These are phyloP conservation scores for Pyrus betulifolia DNA, from an alignment of 306 rosid species.

Conservation along the genomic window DNA sequence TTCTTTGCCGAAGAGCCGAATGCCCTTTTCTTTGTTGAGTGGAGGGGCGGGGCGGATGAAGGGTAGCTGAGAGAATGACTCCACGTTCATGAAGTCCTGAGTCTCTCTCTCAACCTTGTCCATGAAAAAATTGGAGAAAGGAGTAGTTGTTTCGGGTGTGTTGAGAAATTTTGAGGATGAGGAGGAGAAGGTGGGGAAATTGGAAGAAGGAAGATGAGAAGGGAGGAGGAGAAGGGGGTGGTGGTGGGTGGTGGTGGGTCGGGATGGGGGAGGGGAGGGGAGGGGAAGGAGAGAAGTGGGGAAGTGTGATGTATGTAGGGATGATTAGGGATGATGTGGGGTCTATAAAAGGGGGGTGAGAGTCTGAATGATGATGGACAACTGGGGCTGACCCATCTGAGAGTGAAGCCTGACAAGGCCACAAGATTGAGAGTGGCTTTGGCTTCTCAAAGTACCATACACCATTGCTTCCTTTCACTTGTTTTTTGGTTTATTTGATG, in stretches of 20 bases:
- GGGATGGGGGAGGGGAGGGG: background rate
- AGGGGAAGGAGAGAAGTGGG: background rate
- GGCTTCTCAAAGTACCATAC: slow-evolving; percentile 58
- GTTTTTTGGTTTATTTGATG: slow-evolving; percentile 9
- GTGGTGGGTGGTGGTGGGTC: too few relatives aligned
- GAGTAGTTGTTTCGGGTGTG: background rate
- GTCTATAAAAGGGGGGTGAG: slow-evolving; percentile 40
- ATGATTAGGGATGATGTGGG: slow-evolving; percentile 35
- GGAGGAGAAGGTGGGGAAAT: background rate
- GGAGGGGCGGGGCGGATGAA: slow-evolving; percentile 82
- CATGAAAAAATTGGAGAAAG: slow-evolving; percentile 29
- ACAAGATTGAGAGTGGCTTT: slow-evolving; percentile 47
- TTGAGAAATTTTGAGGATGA: background rate
- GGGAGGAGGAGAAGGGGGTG: too few relatives aligned
- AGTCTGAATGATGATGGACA: slow-evolving; percentile 35
- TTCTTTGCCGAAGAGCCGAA: slow-evolving; percentile 79
- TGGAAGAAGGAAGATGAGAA: background rate
- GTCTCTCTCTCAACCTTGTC: slow-evolving; percentile 74
- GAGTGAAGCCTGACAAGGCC: slow-evolving; percentile 81
- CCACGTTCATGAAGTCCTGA: slow-evolving; percentile 89
- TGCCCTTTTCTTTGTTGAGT: slow-evolving; percentile 46
- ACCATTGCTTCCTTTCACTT: slow-evolving; percentile 27
- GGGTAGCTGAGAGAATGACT: slow-evolving; percentile 92
- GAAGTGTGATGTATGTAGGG: background rate
- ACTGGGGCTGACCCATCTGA: slow-evolving; percentile 70